phyloP scores from a whole-genome alignment of 2,329 filamentous ascomycete genomes.

The Waltergamsia citrina region DNA sequence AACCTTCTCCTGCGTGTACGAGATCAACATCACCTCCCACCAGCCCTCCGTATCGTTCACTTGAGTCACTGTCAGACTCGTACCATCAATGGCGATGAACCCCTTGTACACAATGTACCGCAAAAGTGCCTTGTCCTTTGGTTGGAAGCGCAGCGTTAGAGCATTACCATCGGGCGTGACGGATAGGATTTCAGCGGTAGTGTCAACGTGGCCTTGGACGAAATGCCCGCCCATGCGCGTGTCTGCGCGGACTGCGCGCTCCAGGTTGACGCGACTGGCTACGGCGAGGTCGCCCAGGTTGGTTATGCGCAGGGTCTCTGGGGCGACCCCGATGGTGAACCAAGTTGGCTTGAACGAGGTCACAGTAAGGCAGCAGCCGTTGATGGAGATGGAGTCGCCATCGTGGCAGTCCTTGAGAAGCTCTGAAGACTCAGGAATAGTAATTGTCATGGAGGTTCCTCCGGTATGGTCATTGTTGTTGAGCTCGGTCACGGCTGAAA shows the following conservation, averaged over 20 bases:
- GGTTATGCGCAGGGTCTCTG: conserved; percentile 90
- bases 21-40: conserved; percentile 96
- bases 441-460: conserved; percentile 85
- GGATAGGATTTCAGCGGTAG: conserved; percentile 64
- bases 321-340: conserved; percentile 91
- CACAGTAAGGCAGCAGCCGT: conserved; percentile 92
- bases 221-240: conserved; percentile 98
- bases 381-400: conserved; percentile 90
- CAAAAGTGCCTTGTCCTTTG: conserved; percentile 59
- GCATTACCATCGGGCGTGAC: conserved; percentile 81
- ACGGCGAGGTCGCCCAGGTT: conserved; percentile 71
- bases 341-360: conserved; percentile 41
- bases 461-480: conserved; percentile 73
- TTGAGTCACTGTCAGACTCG: conserved; percentile 83
- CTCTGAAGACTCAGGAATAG: conserved; percentile 52
- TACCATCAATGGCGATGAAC: conserved; percentile 88
- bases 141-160: conserved; percentile 73
- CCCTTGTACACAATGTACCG: conserved; percentile 94
- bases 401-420: conserved; percentile 77
- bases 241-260: conserved; percentile 81
- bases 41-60: conserved; percentile 73
- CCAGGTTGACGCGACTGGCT: conserved; percentile 73
- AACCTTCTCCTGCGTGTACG: conserved; percentile 90
- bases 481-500: conserved; percentile 72
- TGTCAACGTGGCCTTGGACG: conserved; percentile 96